These are phyloP conservation scores for Podaxis mareebaensis DNA, from an alignment of 768 basidiomycete genomes.

Conservation along the genomic window DNA sequence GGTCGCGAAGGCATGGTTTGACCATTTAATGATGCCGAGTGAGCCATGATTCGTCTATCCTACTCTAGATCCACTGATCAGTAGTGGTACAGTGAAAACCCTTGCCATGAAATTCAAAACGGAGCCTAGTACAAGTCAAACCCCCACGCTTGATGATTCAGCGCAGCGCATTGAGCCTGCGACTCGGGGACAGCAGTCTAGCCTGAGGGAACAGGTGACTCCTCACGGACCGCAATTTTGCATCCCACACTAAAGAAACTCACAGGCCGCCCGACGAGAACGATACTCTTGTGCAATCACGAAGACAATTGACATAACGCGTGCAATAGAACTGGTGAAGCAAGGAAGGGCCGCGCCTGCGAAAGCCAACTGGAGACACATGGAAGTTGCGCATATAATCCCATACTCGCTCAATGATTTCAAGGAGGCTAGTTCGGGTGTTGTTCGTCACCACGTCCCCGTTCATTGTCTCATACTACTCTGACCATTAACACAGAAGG, in stretches of 20 bases:
- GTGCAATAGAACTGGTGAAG: background rate
- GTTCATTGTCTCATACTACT: background rate
- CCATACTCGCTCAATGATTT: too few relatives aligned
- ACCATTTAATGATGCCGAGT: slow-evolving; percentile 22
- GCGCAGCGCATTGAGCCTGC: background rate
- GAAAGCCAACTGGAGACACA: background rate
- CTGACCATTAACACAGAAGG: slow-evolving; percentile 12
- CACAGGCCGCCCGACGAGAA: slow-evolving; percentile 20
- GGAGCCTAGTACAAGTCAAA: slow-evolving; percentile 1
- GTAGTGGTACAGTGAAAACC: background rate
- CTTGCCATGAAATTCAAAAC: background rate
- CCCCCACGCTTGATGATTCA: slow-evolving; percentile 3
- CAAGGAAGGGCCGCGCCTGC: background rate
- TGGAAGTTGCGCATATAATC: slow-evolving; percentile 9
- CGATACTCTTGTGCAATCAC: slow-evolving; percentile 21
- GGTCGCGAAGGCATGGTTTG: slow-evolving; percentile 22
- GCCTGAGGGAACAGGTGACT: background rate
- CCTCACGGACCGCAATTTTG: background rate
- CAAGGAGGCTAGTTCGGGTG: too few relatives aligned
- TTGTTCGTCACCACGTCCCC: too few relatives aligned
- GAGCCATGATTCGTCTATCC: background rate
- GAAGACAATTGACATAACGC: slow-evolving; percentile 15
- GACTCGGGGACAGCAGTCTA: background rate
- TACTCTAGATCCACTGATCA: background rate
- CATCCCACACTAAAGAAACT: background rate